These are phyloP conservation scores for Orbilia brochopaga DNA, from an alignment of 2,329 filamentous ascomycete species.

Conservation along the genomic window DNA sequence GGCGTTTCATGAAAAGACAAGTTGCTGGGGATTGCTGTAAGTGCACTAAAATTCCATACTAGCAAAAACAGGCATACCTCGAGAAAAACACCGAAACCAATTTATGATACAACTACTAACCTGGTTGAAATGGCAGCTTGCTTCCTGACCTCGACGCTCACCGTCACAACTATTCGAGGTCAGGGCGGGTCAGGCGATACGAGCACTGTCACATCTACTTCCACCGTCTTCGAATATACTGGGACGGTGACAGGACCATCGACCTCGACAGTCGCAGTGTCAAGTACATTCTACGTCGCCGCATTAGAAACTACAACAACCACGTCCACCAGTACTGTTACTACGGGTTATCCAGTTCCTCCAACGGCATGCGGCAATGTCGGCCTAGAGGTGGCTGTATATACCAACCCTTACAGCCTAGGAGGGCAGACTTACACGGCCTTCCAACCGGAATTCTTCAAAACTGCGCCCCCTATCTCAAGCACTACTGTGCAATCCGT, in stretches of 20 bases:
- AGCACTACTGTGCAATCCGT: not conserved
- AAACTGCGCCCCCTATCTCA: not conserved
- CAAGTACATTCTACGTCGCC: not conserved
- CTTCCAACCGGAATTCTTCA: conserved; percentile 12
- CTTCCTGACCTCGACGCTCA: conserved; percentile 15
- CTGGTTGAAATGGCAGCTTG: conserved; percentile 11
- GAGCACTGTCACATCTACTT: not conserved
- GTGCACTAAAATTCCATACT: not conserved
- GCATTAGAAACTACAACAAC: not conserved
- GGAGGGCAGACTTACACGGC: not conserved
- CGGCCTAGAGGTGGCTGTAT: conserved; percentile 28
- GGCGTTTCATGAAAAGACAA: not conserved
- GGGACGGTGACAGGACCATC: not conserved
- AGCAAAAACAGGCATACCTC: no score
- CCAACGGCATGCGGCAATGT: not conserved
- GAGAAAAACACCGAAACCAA: no score
- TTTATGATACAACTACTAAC: not conserved
- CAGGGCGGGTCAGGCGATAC: not conserved
- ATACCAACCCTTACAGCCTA: conserved; percentile 11
- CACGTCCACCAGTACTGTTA: not conserved
- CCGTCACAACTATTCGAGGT: not conserved
- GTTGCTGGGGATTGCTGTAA: not conserved
- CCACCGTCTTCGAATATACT: not conserved
- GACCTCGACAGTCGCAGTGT: conserved; percentile 1
- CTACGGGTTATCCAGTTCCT: conserved; percentile 1